Evolutionary conservation across 1,284 basidiomycete genomes (phyloP), one percentile per base, ranked within the genome.

Genomic region (Tetrapyrgos nigripes): DNA sequence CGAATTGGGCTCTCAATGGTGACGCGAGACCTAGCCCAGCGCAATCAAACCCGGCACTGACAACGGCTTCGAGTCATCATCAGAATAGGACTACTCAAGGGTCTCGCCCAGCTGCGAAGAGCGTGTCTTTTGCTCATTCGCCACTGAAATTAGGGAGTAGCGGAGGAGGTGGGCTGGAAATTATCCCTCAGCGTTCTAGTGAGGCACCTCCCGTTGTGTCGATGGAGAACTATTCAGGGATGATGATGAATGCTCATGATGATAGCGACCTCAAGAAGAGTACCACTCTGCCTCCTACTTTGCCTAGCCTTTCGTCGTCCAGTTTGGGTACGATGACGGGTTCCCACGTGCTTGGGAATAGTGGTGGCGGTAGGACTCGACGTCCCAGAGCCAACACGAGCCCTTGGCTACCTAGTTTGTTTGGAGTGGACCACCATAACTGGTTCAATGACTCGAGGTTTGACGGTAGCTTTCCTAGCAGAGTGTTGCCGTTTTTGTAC

Each of bases 361-460:
- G 29, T 13, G 5, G 27, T 19, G 29, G 53, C 13, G 57, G 64
- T n/a, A 58, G 68, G 43, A 71, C 78, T 64, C 75, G 82, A 26
- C 79, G 90, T 14, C 88, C 86, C 29, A 79, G 90, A 61, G 89
- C 90, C 45, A 86, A 80, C 62, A 93, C 91, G 33, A 84, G 85
- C 63, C 87, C 87, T 24, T 80, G 83, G 72, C 64, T 89, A 44
- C 87, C 88, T 26, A 83, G 85, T 57, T 76, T 87, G 58, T 79
- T 83, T 55, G 72, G 72, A 51, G 80, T 82, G 26, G 87, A 91
- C 68, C 91, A 93, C 64, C 86, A 91, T 72, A 82, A 88, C 9
- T 98, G 96, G 96, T 97, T 98, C 76, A 90, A 94, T 67, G 93
- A 96, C 73, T 83, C 87, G 35, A 79, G 93, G 60, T 99, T 98